Base-by-base conservation (phyloP, 176 grass and related monocot species). In the Avena sativa region DNA sequence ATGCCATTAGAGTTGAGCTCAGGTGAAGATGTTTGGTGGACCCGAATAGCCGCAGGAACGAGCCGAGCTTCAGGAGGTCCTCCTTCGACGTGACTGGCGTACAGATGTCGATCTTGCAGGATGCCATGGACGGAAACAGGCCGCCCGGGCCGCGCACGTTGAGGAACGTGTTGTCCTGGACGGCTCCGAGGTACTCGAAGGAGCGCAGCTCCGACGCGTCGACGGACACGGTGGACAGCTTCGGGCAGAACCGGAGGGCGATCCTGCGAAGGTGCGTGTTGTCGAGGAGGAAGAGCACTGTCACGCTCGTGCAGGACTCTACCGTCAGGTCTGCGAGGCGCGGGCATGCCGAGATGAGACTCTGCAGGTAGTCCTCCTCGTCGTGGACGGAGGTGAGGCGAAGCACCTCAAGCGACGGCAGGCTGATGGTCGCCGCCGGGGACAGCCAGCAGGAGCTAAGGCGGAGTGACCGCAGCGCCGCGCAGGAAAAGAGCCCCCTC, bases 151-250 rank as follows among this genome's bases (percentile, higher is more conserved):
- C 16, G 0, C 3, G 17, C 25, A 60, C 0, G 1, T 23, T 61
- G 23, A 71, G 85, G 52, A 86, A 80, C 11, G 40, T 3, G 11
- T 14, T 2, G 0, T 0, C 12, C 0, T 12, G 76, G 23, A 25
- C 8, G 21, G 11, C 40, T 25, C 85, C 85, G 0, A 25, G 0
- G 66, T 87, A 87, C 52, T 86, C 77, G 12, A 87, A 87, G 0
- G 10, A 14, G 9, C 5, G 40, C 5, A 87, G 85, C 66, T 73
- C 40, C 4, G 77, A 73, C 2, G 85, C 4, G 67, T 71, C 25
- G 17, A 71, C 52, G 38, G 55, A 5, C 12, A 80, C 40, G 12
- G 38, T 1, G 25, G 12, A 3, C 0, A 87, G 85, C 3, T 12
- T 10, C 26, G 49, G 12, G 64, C 53, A 87, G 66, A 43, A 87